Conservation (phyloP, 352 stramenopile species). For the Globisporangium solare region DNA sequence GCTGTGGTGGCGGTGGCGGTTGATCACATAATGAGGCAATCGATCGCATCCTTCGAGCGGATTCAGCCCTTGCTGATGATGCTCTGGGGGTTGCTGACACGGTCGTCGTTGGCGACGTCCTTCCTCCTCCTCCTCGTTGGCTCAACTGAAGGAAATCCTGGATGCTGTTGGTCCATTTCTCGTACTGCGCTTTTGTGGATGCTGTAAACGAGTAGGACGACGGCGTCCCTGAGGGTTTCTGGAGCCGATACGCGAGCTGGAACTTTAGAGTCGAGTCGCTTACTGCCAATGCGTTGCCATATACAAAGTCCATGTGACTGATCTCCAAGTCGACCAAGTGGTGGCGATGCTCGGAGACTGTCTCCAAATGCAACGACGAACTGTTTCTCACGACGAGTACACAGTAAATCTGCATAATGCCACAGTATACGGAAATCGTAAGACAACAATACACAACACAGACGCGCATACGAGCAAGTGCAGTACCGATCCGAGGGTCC, state of each 20-base stretch:
- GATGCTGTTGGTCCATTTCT: conserved; percentile 34
- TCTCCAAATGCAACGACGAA: conserved; percentile 32
- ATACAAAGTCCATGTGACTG: conserved; percentile 28
- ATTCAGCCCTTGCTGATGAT: neutral
- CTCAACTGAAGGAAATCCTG: conserved; percentile 7
- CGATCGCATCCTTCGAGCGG: conserved; percentile 6
- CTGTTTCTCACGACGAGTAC: conserved; percentile 31
- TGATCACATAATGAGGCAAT: conserved; percentile 10
- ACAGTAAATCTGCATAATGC: conserved; percentile 32
- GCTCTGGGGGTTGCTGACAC: neutral
- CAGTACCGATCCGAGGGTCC: conserved; percentile 47
- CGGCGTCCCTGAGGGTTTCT: neutral
- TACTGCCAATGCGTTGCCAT: too few relatives aligned
- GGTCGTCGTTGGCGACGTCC: neutral
- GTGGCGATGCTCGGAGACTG: conserved; percentile 28
- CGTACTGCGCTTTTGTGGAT: conserved; percentile 21
- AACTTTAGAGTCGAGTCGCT: conserved; percentile 21
- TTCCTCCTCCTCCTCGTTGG: too few relatives aligned
- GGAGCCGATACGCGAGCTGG: conserved; percentile 19
- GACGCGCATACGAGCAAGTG: neutral
- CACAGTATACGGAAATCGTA: neutral
- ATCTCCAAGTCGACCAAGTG: conserved; percentile 31
- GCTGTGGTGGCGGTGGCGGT: neutral
- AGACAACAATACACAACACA: neutral
- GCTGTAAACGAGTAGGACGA: conserved; percentile 36